Conservation (phyloP, 805 yeast species). For the Candida ficus region DNA sequence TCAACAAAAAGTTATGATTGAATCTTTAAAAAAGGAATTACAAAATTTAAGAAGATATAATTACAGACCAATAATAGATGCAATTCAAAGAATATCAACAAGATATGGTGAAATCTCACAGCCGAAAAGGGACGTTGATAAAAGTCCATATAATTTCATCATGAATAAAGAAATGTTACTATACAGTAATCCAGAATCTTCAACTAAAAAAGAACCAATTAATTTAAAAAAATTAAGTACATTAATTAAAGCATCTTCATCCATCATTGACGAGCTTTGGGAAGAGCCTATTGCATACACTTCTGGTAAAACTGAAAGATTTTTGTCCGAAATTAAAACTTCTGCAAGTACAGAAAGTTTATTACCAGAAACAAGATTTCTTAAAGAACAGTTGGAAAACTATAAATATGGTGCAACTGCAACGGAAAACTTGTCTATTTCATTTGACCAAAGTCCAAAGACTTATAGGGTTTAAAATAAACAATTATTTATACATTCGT, state of each 20-base stretch:
- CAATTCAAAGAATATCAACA: conserved; percentile 8
- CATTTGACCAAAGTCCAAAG: conserved; percentile 7
- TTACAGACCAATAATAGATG: conserved; percentile 13
- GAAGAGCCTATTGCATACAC: conserved; percentile 2
- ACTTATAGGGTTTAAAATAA: conserved; percentile 3
- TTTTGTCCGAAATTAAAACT: not conserved
- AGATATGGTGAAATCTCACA: not conserved
- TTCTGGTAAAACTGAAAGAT: not conserved
- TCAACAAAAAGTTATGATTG: conserved; percentile 20
- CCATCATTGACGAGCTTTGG: conserved; percentile 7
- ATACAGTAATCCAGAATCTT: not conserved
- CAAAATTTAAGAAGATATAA: conserved; percentile 16
- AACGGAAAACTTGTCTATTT: not conserved
- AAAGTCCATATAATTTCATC: not conserved
- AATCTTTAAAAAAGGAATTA: conserved; percentile 20
- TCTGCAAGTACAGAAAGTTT: not conserved
- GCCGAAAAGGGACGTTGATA: not conserved
- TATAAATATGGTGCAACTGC: conserved; percentile 2
- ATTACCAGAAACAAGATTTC: conserved; percentile 6
- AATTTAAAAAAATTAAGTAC: conserved; percentile 5
- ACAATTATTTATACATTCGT: too few relatives aligned
- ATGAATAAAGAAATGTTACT: conserved; percentile 1
- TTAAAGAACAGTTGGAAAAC: conserved; percentile 6
- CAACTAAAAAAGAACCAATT: not conserved
- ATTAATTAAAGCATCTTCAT: conserved; percentile 3